Conservation (phyloP, 2,329 filamentous ascomycete genomes). For the Xylariaceae sp. region DNA sequence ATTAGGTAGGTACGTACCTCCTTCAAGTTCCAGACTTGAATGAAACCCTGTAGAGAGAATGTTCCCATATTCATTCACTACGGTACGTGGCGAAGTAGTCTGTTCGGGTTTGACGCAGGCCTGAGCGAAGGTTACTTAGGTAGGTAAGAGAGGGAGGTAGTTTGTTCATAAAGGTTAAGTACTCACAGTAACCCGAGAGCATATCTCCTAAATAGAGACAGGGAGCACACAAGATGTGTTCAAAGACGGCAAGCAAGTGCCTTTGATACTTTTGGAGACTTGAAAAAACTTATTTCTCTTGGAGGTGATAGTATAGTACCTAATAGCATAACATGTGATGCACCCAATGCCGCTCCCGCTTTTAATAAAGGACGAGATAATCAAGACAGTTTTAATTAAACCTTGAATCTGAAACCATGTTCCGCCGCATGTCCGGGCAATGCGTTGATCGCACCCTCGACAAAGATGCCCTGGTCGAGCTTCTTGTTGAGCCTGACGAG, state of each 20-base stretch:
- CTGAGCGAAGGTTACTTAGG: no score
- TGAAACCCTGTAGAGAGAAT: no score
- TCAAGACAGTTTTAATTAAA: slow-evolving; percentile 32
- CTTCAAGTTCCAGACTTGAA: no score
- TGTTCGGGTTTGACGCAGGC: not conserved
- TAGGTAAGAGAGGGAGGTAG: not conserved
- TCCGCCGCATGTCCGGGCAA: slow-evolving; percentile 50
- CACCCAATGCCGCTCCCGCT: not conserved
- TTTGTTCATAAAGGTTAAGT: not conserved
- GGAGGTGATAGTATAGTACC: no score
- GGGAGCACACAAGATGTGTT: no score
- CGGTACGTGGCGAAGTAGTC: not conserved
- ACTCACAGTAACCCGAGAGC: not conserved
- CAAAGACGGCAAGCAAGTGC: no score
- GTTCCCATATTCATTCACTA: no score
- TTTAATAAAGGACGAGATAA: not conserved
- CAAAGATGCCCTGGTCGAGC: slow-evolving; percentile 57
- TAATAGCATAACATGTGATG: not conserved
- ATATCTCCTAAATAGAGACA: no score
- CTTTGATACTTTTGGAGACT: no score
- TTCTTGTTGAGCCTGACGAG: slow-evolving; percentile 63
- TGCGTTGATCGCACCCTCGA: slow-evolving; percentile 51
- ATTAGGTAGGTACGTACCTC: no score
- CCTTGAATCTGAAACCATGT: slow-evolving; percentile 62
- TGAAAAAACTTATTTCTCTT: no score